Evolutionary conservation across 176 grass and related monocot genomes (phyloP).

Genomic region (Alopecurus myosuroides): DNA sequence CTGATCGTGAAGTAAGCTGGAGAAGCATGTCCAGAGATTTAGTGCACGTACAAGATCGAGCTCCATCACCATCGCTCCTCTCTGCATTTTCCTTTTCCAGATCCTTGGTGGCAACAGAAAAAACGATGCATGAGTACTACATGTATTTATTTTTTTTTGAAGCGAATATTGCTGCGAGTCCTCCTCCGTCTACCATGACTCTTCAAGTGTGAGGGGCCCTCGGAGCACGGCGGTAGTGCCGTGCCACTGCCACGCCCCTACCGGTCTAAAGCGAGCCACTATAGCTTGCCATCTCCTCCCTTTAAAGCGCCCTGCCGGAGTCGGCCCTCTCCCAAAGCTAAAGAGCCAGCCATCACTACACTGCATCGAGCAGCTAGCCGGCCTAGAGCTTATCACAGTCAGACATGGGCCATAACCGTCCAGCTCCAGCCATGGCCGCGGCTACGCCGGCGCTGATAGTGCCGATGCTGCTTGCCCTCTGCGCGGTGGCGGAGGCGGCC

Average conservation of each 20-base stretch:
- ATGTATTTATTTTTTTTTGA: too few species aligned
- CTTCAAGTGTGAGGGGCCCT: neutral
- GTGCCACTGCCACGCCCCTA: conserved; percentile 1
- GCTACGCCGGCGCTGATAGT: neutral
- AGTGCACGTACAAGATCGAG: neutral
- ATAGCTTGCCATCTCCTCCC: conserved; percentile 12
- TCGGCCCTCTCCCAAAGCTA: conserved; percentile 44
- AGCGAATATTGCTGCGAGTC: neutral
- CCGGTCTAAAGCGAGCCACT: conserved; percentile 26
- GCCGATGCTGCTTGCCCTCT: neutral
- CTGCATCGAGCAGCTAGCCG: neutral
- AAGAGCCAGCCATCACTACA: neutral
- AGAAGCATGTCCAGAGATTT: neutral
- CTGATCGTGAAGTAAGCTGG: neutral
- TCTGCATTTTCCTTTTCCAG: too few species aligned
- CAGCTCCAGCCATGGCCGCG: conserved; percentile 14
- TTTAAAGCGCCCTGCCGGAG: conserved; percentile 30
- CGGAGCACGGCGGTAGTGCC: conserved; percentile 2
- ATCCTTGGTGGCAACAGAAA: too few species aligned
- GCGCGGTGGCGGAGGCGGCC: neutral
- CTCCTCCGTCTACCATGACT: neutral
- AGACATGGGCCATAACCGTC: neutral
- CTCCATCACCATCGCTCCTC: too few species aligned
- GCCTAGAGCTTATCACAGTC: neutral
- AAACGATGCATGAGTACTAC: neutral